phyloP scores from a whole-genome alignment of 208 protist genomes.

The Trypanosoma cruzi region DNA sequence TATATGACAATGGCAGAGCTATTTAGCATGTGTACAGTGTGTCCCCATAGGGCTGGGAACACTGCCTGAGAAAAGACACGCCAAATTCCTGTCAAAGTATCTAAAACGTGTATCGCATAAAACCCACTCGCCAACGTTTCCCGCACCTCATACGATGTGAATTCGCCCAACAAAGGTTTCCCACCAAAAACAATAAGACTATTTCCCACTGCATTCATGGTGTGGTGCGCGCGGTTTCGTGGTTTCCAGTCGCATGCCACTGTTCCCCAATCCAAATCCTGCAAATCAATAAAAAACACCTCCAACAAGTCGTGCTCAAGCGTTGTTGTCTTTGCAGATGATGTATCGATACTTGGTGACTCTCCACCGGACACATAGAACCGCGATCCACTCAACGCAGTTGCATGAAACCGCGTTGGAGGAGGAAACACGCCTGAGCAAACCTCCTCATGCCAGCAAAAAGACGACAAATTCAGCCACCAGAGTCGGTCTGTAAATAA shows the following conservation, averaged over 20 bases:
- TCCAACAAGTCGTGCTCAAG: slow-evolving; percentile 11
- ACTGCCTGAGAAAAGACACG: slow-evolving; percentile 11
- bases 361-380: slow-evolving; percentile 21
- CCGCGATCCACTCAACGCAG: neutral
- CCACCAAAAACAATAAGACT: slow-evolving; percentile 16
- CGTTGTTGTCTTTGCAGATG: neutral
- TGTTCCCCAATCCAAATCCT: slow-evolving; percentile 1
- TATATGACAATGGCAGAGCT: slow-evolving; percentile 12
- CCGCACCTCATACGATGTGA: slow-evolving; percentile 4
- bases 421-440: slow-evolving; percentile 19
- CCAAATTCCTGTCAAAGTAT: slow-evolving; percentile 6
- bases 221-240: slow-evolving; percentile 15
- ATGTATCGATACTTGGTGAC: neutral
- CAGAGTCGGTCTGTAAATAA: slow-evolving; percentile 17
- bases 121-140: slow-evolving; percentile 16
- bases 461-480: slow-evolving; percentile 23
- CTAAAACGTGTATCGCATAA: slow-evolving; percentile 20
- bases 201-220: slow-evolving; percentile 15
- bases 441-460: slow-evolving; percentile 17
- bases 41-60: slow-evolving; percentile 15
- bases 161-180: slow-evolving; percentile 8
- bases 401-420: slow-evolving; percentile 16
- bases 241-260: slow-evolving; percentile 13
- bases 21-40: slow-evolving; percentile 17
- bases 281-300: slow-evolving; percentile 20